phyloP scores from a whole-genome alignment of 1,139 yeast species.

The Yamadazyma triangularis region DNA sequence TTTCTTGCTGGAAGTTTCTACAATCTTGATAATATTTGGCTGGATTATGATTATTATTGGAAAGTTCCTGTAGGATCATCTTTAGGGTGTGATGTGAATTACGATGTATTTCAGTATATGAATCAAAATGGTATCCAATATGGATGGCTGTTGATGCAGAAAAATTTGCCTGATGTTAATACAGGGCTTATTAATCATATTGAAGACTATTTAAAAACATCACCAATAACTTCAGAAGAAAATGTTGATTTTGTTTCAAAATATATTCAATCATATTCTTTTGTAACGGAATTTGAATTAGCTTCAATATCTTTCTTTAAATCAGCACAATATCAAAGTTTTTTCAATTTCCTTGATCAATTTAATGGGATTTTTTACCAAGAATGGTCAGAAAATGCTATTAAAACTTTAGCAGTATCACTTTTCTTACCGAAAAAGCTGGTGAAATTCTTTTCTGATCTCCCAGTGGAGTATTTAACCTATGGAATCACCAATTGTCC shows the following conservation, averaged over 20 bases:
- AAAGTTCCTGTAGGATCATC: constrained; percentile 87
- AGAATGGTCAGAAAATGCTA: constrained; percentile 15
- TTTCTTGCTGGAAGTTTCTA: constrained; percentile 62
- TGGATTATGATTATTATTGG: constrained; percentile 84
- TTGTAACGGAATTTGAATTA: constrained; percentile 14
- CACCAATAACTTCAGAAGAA: no score
- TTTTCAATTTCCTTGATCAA: constrained; percentile 11
- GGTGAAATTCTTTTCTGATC: constrained; percentile 14
- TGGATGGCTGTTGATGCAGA: constrained; percentile 34
- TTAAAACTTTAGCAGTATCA: constrained; percentile 14
- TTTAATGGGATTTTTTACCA: not conserved
- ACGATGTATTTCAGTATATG: constrained; percentile 81
- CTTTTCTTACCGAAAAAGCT: constrained; percentile 10
- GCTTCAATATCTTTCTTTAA: constrained; percentile 11
- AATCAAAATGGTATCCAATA: constrained; percentile 67
- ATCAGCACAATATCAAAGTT: constrained; percentile 9
- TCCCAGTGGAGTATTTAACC: constrained; percentile 10
- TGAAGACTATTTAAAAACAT: constrained; percentile 5
- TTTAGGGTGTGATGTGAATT: constrained; percentile 73
- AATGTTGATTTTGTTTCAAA: constrained; percentile 4
- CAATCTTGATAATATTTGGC: constrained; percentile 62
- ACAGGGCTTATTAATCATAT: constrained; percentile 10
- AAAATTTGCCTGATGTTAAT: constrained; percentile 10
- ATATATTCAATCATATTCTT: constrained; percentile 11
- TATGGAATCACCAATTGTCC: constrained; percentile 15